A percentile compares a stretch with the other conserved stretches of the same genome.
phyloP scores from a whole-genome alignment of 345 rosid genomes.

The Murraya koenigii region DNA sequence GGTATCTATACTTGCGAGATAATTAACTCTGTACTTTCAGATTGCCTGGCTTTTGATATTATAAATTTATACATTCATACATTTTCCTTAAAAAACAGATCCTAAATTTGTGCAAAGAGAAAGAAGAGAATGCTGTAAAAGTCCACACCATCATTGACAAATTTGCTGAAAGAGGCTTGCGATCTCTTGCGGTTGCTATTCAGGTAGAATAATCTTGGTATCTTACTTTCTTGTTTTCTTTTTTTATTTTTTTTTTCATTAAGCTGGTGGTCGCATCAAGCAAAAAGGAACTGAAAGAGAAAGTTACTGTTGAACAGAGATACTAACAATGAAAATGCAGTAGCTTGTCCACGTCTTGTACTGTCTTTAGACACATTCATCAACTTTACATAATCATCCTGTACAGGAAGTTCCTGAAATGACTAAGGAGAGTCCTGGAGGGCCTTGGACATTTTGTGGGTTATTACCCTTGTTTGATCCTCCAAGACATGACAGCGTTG shows the following conservation, averaged over 20 bases:
- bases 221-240: constrained; percentile 10
- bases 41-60: not conserved
- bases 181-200: constrained; percentile 71
- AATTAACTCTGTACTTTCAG: not conserved
- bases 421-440: constrained; percentile 70
- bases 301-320: not conserved
- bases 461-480: constrained; percentile 95
- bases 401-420: constrained; percentile 83
- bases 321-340: not conserved
- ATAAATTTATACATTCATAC: not conserved
- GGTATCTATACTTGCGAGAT: constrained; percentile 32
- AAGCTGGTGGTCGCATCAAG: not conserved
- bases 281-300: not conserved
- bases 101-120: constrained; percentile 65
- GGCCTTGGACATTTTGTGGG: constrained; percentile 94
- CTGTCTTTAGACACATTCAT: constrained; percentile 11
- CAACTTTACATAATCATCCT: constrained; percentile 13
- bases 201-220: constrained; percentile 53
- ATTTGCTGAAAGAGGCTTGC: constrained; percentile 90
- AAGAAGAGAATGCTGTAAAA: constrained; percentile 53
- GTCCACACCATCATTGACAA: constrained; percentile 73
- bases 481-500: constrained; percentile 98
- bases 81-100: constrained; percentile 42
- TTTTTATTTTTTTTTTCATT: not conserved
- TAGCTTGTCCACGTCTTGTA: not conserved